Base-by-base conservation (phyloP, 495 filamentous ascomycete genomes). In the Hypomontagnella monticulosa region DNA sequence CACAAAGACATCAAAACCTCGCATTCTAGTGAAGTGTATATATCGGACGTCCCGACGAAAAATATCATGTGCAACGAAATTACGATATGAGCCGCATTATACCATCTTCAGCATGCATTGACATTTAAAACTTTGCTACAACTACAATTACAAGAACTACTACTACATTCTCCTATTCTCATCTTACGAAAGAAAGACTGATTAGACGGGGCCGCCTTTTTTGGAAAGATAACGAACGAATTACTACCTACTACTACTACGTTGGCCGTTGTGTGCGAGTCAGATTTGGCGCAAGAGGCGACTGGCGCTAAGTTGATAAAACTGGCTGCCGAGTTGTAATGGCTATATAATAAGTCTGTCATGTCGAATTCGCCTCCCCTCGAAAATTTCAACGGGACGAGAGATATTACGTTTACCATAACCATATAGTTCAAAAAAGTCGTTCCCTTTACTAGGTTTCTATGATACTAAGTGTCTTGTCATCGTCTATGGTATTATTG, bases 41-140 rank as follows among this genome's bases (percentile, higher is more conserved):
- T 66, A 61, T 59, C 61, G 41, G 40, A 53, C 20, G 57, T 49
- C 11, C 52, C 46, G 51, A 65, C 52, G 42, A 33, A 40, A 27
- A 52, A 50, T 30, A 41, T 66, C 34, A 66, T 58, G 61, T 70
- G 64, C 58, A 66, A 63, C 67, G 62, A 68, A 59, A 65, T 69
- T 63, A 74, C 63, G 66, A 72, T 61, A 72, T 42, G 54, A 74
- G 61, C 62, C 58, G 65, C 71, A 71, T 67, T 61, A 64, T 71
- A 68, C 61, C 62, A 63, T 12, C 23, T 58, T 62, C 47, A 69
- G 61, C 68, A 65, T 67, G 63, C 65, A 60, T 69, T 70, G 66
- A 51, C 54, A 61, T 58, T 58, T 68, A 23, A 58, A 51, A 11
- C 14, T 47, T 30, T 18, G 27, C 12, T 40, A 23, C 23, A 3